Evolutionary conservation across 441 rosid genomes (phyloP).

Genomic region (Brassica hybrid): DNA sequence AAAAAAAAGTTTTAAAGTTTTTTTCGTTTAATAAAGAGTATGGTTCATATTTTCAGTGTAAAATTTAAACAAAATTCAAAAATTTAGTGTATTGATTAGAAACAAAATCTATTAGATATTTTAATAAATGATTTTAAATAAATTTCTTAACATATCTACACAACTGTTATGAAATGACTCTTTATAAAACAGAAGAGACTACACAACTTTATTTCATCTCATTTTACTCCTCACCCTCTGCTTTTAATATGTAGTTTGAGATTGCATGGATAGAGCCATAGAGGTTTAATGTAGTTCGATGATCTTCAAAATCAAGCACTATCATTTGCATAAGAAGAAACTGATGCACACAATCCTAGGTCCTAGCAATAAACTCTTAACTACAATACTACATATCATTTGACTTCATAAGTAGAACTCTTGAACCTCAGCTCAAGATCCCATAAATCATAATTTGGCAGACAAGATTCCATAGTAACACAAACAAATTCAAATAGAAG

Average conservation of each 20-base stretch:
- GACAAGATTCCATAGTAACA: neutral
- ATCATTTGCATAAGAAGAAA: neutral
- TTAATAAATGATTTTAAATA: too few species aligned
- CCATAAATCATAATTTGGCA: neutral
- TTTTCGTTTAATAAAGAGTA: neutral
- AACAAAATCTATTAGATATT: neutral
- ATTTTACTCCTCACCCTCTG: neutral
- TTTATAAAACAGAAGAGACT: neutral
- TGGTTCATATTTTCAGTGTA: neutral
- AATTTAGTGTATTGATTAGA: neutral
- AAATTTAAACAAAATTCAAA: neutral
- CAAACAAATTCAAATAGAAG: neutral
- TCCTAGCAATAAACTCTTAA: neutral
- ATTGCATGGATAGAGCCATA: neutral
- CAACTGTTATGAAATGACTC: neutral
- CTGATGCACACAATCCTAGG: too few species aligned
- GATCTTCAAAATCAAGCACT: neutral
- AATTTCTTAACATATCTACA: too few species aligned
- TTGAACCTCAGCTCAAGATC: neutral
- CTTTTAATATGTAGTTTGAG: neutral
- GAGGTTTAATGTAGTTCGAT: neutral
- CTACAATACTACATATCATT: neutral
- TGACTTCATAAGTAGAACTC: neutral
- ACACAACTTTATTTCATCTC: neutral
- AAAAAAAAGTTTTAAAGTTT: neutral